Evolutionary conservation across 352 stramenopile species (phyloP), one percentile per base, ranked within the genome.

Genomic region (Phytopythium oedochilum): DNA sequence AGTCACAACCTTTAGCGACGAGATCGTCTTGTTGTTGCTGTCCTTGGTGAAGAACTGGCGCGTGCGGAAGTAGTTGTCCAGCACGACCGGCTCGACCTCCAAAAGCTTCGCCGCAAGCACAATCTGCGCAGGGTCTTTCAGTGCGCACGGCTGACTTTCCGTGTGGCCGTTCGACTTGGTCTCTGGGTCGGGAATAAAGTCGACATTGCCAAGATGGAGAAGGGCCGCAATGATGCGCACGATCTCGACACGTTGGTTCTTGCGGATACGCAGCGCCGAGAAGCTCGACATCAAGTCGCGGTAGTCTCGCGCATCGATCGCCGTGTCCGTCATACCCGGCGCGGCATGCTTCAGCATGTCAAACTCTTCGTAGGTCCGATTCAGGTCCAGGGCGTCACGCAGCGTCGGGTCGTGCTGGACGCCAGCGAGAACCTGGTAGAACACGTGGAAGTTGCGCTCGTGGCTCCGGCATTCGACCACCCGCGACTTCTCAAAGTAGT

Each of bases 401-500:
- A 92, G 64, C 18, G 62, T 67, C 5, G 83, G 81, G 45, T 92
- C 83, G 53, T 89, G 73, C 34, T 89, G 75, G 9, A 90, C 71
- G 18, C 81, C 88, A 0, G 80, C 75, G 15, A 96, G 68, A 1
- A 98, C 64, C 61, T 97, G 89, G 64, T 98, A 97, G 55, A 98
- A 96, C 18, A 97, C 79, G 61, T 98, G 93, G 50, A 97, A 98
- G 63, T 97, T 97, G 17, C 93, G 83, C 54, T 97, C 91, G 29
- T 81, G 72, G 10, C 66, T 71, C 6, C 78, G 71, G 32, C 76
- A 73, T 11, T 85, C 66, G 57, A 97, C 83, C 1, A 98, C 71
- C n/a, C 91, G 81, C 1, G 71, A 87, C 39, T 87, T 88, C 58
- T 94, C 80, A 51, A 94, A 88, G 55, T 86, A 90, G 59, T 93